Evolutionary conservation across 352 stramenopile species (phyloP).

Genomic region (Phytophthora idaei): DNA sequence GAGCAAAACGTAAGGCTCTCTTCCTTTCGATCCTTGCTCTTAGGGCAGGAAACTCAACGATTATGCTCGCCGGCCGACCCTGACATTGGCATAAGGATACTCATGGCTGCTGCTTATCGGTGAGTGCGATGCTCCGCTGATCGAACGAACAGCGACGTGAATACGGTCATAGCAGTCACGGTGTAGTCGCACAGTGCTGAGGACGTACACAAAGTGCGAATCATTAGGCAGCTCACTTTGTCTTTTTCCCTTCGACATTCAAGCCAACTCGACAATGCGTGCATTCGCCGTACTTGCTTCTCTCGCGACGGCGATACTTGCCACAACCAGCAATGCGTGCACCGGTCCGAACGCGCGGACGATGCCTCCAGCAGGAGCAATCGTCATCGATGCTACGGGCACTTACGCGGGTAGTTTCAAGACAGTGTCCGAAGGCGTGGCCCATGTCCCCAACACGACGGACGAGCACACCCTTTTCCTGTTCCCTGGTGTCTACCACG

Average conservation of each 20-base stretch:
- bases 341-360: conserved; percentile 13
- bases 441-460: conserved; percentile 25
- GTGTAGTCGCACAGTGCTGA: conserved; percentile 1
- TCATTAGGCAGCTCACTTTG: conserved; percentile 13
- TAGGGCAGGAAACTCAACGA: background rate
- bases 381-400: conserved; percentile 21
- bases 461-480: conserved; percentile 21
- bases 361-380: conserved; percentile 5
- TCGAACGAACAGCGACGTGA: background rate
- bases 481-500: conserved; percentile 18
- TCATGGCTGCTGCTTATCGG: background rate
- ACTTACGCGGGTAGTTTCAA: conserved; percentile 15
- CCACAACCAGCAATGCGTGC: conserved; percentile 3
- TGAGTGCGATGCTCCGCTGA: background rate
- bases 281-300: conserved; percentile 4
- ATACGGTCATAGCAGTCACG: background rate
- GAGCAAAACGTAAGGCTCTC: conserved; percentile 7
- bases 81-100: background rate
- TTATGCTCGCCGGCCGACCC: background rate
- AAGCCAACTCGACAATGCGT: conserved; percentile 11
- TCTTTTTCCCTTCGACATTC: conserved; percentile 6
- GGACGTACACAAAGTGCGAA: background rate
- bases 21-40: conserved; percentile 13
- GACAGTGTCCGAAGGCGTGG: conserved; percentile 11
- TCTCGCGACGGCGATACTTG: conserved; percentile 4